Conservation (phyloP, 1,284 basidiomycete species). For the Coriolopsis trogii region DNA sequence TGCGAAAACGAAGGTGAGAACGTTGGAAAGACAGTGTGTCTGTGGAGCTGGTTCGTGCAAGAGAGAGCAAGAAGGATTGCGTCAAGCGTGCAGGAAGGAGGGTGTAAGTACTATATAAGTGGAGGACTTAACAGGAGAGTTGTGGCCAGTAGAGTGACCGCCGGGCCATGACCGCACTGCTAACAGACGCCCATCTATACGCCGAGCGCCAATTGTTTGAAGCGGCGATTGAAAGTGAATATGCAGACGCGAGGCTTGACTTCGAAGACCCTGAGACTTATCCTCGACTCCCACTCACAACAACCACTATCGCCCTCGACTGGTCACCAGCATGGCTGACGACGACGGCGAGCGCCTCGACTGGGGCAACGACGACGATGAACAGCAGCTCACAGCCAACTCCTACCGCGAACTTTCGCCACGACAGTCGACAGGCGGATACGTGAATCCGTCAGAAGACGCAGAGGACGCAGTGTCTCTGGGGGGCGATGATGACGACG, state of each 20-base stretch:
- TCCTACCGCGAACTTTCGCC: slow-evolving; percentile 28
- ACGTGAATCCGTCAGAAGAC: slow-evolving; percentile 42
- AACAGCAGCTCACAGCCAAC: slow-evolving; percentile 35
- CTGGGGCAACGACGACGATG: slow-evolving; percentile 77
- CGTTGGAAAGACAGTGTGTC: neutral
- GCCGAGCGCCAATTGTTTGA: neutral
- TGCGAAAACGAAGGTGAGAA: slow-evolving; percentile 18
- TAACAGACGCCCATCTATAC: neutral
- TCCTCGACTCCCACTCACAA: neutral
- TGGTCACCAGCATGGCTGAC: slow-evolving; percentile 48
- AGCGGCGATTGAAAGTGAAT: neutral
- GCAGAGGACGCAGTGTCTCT: slow-evolving; percentile 71
- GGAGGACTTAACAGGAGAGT: no score
- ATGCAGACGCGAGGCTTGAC: slow-evolving; percentile 5
- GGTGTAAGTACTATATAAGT: no score
- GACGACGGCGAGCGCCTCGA: slow-evolving; percentile 72
- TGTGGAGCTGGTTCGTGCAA: neutral
- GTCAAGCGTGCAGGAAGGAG: no score
- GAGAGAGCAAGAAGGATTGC: no score
- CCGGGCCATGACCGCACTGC: no score
- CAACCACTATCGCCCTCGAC: slow-evolving; percentile 2
- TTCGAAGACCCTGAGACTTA: neutral
- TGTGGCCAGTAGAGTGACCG: neutral
- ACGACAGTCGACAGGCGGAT: slow-evolving; percentile 14
- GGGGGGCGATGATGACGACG: slow-evolving; percentile 70